phyloP scores from a whole-genome alignment of 106 monocot genomes.

The Acorus calamus region DNA sequence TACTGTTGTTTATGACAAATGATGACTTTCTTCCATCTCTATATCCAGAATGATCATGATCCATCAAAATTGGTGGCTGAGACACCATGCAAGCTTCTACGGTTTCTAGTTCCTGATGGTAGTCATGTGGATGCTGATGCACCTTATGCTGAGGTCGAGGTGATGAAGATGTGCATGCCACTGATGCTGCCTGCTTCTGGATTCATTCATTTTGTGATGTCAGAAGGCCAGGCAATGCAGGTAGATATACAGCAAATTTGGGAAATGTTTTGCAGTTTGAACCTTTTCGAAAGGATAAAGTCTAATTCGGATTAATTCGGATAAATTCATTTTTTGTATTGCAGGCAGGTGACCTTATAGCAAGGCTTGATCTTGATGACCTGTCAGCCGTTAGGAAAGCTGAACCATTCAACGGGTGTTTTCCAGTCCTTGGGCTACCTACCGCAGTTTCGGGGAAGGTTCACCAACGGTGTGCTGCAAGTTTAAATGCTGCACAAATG shows the following conservation, averaged over 20 bases:
- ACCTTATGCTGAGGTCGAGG: constrained; percentile 97
- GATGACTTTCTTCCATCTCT: background rate
- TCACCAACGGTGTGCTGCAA: constrained; percentile 76
- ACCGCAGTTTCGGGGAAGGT: constrained; percentile 95
- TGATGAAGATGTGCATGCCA: constrained; percentile 99
- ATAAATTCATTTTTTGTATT: background rate
- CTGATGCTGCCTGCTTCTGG: constrained; percentile 94
- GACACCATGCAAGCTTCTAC: constrained; percentile 96
- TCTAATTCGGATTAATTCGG: background rate
- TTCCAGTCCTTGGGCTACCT: constrained; percentile 76
- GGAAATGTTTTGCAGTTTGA: background rate
- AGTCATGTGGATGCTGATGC: constrained; percentile 77
- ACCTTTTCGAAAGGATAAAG: background rate
- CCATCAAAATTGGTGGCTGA: constrained; percentile 95
- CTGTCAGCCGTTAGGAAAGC: constrained; percentile 90
- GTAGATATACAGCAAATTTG: constrained; percentile 18
- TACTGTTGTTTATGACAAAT: no score
- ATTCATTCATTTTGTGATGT: constrained; percentile 76
- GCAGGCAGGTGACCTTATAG: constrained; percentile 89
- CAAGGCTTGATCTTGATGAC: constrained; percentile 88
- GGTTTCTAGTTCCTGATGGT: constrained; percentile 84
- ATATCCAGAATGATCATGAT: constrained; percentile 91
- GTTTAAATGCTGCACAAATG: constrained; percentile 81
- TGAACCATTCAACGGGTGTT: constrained; percentile 68
- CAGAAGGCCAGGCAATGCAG: constrained; percentile 97